A percentile compares a stretch with the other conserved stretches of the same genome.
phyloP scores from a whole-genome alignment of 2,329 filamentous ascomycete genomes.

The Westerdykella aurantiaca region DNA sequence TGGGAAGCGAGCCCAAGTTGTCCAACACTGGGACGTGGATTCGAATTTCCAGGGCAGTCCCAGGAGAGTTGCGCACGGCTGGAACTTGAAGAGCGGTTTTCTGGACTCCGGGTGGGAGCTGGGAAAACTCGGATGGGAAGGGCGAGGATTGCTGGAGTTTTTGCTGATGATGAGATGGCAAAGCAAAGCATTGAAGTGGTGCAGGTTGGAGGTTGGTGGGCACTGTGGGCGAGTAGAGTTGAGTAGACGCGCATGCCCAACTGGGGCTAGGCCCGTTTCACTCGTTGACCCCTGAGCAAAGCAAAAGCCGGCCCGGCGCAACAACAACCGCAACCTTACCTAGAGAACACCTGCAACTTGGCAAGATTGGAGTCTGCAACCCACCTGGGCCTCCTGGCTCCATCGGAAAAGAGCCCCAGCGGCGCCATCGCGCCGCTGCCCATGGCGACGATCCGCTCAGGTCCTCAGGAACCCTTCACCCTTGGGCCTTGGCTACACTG shows the following conservation, averaged over 20 bases:
- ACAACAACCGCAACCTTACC: constrained; percentile 9
- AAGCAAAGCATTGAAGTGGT: background rate
- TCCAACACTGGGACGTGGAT: constrained; percentile 14
- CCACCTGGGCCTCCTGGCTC: too few species aligned
- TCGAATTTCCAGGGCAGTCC: constrained; percentile 9
- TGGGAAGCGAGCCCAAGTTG: constrained; percentile 16
- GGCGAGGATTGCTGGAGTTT: too few species aligned
- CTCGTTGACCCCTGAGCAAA: constrained; percentile 16
- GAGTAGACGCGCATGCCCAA: background rate
- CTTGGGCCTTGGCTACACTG: too few species aligned
- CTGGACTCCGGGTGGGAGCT: constrained; percentile 6
- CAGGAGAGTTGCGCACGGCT: constrained; percentile 15
- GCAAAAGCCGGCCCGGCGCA: constrained; percentile 15
- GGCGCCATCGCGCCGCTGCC: constrained; percentile 20
- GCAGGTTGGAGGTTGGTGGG: constrained; percentile 5
- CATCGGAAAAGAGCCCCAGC: constrained; percentile 2
- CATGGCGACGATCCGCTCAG: constrained; percentile 21
- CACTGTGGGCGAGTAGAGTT: constrained; percentile 25
- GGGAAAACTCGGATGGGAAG: constrained; percentile 4
- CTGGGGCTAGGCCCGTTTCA: constrained; percentile 27
- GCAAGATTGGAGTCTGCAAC: too few species aligned
- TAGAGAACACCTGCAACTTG: too few species aligned
- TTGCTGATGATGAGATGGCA: constrained; percentile 6
- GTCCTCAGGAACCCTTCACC: too few species aligned
- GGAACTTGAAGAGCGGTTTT: constrained; percentile 19